Evolutionary conservation across 2,329 filamentous ascomycete species (phyloP), one percentile per base, ranked within the genome.

Genomic region (Juglanconis oblonga): DNA sequence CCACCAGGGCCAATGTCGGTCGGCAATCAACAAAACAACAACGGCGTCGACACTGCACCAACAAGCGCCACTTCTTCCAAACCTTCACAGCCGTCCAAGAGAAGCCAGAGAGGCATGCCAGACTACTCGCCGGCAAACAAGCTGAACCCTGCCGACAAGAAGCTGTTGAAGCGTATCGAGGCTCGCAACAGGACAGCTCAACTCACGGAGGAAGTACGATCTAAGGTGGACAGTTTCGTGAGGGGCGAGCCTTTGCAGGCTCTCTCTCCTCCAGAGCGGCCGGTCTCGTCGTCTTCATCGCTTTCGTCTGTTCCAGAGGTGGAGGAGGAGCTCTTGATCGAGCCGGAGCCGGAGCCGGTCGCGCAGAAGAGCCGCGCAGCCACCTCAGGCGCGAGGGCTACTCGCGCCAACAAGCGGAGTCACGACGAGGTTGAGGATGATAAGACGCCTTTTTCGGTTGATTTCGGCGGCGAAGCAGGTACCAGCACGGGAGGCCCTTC

Each of bases 351-450:
- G 11, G 42, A 58, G 47, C 38, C 38, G 11, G 52, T 47, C 44
- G 47, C 54, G n/a, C 42, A 36, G 33, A 42, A 52, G 36, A 42
- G 40, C 17, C 56, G 61, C 29, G 49, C 36, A 13, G n/a, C 35
- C 14, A 29, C 36, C 50, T 69, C 69, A 62, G 75, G 69, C 63
- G 74, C 71, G 52, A 74, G 80, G 53, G 73, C 78, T 52, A 82
- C 79, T 47, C 78, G 81, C 44, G 81, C 71, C 36, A 68, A 74
- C 67, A 86, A 85, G 77, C 75, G 82, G 59, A 73, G 79, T 33
- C 74, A 81, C 70, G 83, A 87, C 64, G 82, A 85, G 61, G 70
- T 78, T 14, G 83, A 87, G 57, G 76, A 79, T 52, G 74, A 77
- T 61, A 75, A 76, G 60, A 87, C 85, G 51, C 83, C 85, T 2